Evolutionary conservation across 768 basidiomycete genomes (phyloP).

Genomic region (Tephrocybe sp.): DNA sequence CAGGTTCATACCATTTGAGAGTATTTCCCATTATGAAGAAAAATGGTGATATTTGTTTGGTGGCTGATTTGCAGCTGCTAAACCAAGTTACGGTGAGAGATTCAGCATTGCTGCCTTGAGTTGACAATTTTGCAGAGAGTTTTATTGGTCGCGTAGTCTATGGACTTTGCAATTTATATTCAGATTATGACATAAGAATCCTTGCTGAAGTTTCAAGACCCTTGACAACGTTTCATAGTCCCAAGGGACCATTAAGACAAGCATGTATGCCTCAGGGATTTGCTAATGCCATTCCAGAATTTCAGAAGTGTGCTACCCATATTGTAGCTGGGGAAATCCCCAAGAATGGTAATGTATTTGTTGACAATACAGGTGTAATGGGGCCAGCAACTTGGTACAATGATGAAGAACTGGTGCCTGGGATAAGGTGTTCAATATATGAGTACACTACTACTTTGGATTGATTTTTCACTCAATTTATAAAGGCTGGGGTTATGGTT

Average conservation of each 20-base stretch:
- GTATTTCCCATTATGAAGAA: not conserved
- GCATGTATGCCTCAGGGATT: slow-evolving; percentile 22
- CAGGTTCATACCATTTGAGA: not conserved
- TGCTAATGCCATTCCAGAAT: slow-evolving; percentile 35
- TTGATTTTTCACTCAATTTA: slow-evolving; percentile 20
- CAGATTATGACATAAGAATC: not conserved
- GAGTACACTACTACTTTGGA: slow-evolving; percentile 22
- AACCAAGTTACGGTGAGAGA: slow-evolving; percentile 3
- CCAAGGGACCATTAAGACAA: too few relatives aligned
- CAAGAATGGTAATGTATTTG: slow-evolving; percentile 13
- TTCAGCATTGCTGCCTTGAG: not conserved
- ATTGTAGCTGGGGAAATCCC: slow-evolving; percentile 16
- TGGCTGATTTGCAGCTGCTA: not conserved
- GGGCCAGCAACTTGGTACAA: slow-evolving; percentile 18
- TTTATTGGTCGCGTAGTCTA: slow-evolving; percentile 4
- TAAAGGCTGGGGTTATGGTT: slow-evolving; percentile 28
- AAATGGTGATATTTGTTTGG: not conserved
- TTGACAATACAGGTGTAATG: slow-evolving; percentile 20
- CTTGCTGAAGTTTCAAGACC: slow-evolving; percentile 20
- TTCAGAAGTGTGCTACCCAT: slow-evolving; percentile 17
- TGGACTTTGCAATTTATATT: slow-evolving; percentile 8
- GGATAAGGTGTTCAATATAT: slow-evolving; percentile 24
- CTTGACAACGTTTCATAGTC: slow-evolving; percentile 8
- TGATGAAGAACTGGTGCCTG: slow-evolving; percentile 12
- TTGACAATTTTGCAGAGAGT: slow-evolving; percentile 14